phyloP scores from a whole-genome alignment of 78 protist species.

The Protostelium mycophagum region DNA sequence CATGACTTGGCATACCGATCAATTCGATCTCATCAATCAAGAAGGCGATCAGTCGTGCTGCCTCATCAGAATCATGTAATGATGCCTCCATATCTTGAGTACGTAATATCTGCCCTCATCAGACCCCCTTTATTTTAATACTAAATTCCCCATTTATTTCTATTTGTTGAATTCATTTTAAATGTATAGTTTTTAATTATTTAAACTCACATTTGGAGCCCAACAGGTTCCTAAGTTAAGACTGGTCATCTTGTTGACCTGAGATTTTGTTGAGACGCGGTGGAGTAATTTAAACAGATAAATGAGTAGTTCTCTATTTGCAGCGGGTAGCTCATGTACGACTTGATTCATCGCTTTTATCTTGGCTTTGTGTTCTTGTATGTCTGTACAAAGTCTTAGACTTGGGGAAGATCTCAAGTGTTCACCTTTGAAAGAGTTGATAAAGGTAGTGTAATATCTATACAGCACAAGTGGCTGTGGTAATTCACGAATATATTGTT shows the following conservation, averaged over 20 bases:
- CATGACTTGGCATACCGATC: background rate
- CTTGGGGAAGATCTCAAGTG: background rate
- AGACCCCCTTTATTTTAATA: too few species aligned
- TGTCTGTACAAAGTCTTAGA: background rate
- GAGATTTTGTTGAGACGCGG: background rate
- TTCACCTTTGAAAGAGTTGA: background rate
- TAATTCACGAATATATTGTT: constrained; percentile 50
- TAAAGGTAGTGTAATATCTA: constrained; percentile 33
- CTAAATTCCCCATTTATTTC: too few species aligned
- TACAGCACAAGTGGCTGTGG: constrained; percentile 58
- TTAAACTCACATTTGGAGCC: constrained; percentile 48
- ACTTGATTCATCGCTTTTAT: background rate
- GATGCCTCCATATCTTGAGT: background rate
- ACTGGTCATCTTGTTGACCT: constrained; percentile 49
- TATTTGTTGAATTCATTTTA: too few species aligned
- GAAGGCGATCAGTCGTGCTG: background rate
- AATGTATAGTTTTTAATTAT: background rate
- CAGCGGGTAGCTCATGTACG: background rate
- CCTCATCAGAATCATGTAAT: background rate
- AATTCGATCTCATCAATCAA: background rate
- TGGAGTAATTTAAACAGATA: too few species aligned
- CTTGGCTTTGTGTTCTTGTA: background rate
- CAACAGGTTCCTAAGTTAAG: constrained; percentile 52
- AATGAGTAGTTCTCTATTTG: background rate
- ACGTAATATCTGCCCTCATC: background rate